phyloP scores from a whole-genome alignment of 2,329 filamentous ascomycete species.

The Neonectria faginata region DNA sequence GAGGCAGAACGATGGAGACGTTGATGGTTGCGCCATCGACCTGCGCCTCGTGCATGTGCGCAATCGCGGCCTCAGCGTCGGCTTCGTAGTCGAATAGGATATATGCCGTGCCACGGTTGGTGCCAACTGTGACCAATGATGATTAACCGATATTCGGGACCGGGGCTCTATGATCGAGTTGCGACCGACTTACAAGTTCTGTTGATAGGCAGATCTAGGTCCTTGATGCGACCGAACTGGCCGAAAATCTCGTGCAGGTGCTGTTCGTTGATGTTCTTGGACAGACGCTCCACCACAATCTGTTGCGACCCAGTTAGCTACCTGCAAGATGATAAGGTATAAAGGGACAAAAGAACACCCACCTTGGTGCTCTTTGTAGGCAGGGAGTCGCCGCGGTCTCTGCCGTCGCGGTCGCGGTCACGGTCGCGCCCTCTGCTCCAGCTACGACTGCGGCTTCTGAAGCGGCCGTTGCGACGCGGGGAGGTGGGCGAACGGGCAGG shows the following conservation, averaged over 20 bases:
- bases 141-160: slow-evolving; percentile 33
- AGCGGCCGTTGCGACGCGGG: slow-evolving; percentile 50
- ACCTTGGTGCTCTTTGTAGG: slow-evolving; percentile 65
- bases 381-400: slow-evolving; percentile 55
- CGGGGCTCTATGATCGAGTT: slow-evolving; percentile 12
- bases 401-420: slow-evolving; percentile 47
- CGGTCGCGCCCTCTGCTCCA: slow-evolving; percentile 49
- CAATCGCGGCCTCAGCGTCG: slow-evolving; percentile 88
- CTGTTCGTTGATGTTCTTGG: slow-evolving; percentile 90
- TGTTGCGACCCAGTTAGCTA: slow-evolving; percentile 53
- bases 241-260: slow-evolving; percentile 95
- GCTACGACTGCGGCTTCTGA: slow-evolving; percentile 46
- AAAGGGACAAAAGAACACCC: slow-evolving; percentile 27
- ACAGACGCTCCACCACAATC: slow-evolving; percentile 96
- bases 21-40: slow-evolving; percentile 85
- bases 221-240: slow-evolving; percentile 84
- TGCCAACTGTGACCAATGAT: slow-evolving; percentile 70
- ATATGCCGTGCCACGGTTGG: slow-evolving; percentile 93
- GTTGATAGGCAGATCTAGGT: slow-evolving; percentile 91
- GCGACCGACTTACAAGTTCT: slow-evolving; percentile 73
- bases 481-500: slow-evolving; percentile 49
- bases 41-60: slow-evolving; percentile 98
- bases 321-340: not conserved
- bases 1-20: slow-evolving; percentile 88
- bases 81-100: slow-evolving; percentile 82